Conservation (phyloP, 805 yeast species). For the Zygoascus ofunaensis region DNA sequence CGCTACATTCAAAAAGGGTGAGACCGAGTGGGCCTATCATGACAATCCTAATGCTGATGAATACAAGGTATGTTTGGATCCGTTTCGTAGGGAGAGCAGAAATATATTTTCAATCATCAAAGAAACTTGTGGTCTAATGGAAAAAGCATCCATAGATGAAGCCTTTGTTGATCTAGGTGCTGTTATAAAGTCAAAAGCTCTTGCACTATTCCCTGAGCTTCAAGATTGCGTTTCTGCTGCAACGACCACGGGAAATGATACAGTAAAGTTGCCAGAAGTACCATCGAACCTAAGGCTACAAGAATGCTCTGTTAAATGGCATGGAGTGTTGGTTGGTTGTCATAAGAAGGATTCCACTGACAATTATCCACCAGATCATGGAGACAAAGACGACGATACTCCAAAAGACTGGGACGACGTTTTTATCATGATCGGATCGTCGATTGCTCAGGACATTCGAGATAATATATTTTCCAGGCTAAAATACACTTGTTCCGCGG, state of each 20-base stretch:
- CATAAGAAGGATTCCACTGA: background rate
- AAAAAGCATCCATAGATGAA: constrained; percentile 95
- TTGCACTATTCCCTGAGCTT: constrained; percentile 42
- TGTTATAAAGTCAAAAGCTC: constrained; percentile 38
- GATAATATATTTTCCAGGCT: constrained; percentile 41
- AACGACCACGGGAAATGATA: background rate
- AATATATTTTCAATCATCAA: constrained; percentile 63
- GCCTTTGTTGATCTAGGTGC: constrained; percentile 79
- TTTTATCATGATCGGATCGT: constrained; percentile 56
- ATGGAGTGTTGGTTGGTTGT: constrained; percentile 10
- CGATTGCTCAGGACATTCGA: constrained; percentile 47
- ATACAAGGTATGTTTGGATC: constrained; percentile 84
- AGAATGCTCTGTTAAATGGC: constrained; percentile 18
- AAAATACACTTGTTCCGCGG: constrained; percentile 85
- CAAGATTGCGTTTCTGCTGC: constrained; percentile 2
- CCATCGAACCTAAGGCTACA: constrained; percentile 5
- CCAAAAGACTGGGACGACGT: constrained; percentile 75
- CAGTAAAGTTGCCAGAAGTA: constrained; percentile 6
- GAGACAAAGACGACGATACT: constrained; percentile 16
- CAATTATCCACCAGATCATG: constrained; percentile 15
- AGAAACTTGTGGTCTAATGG: constrained; percentile 56
- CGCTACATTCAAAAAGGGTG: constrained; percentile 86
- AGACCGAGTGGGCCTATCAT: constrained; percentile 69
- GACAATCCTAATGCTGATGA: constrained; percentile 43
- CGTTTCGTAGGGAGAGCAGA: constrained; percentile 80